A percentile compares a stretch with the other conserved stretches of the same genome.
Conservation (phyloP, 495 filamentous ascomycete genomes). For the Daldinia vernicosa region DNA sequence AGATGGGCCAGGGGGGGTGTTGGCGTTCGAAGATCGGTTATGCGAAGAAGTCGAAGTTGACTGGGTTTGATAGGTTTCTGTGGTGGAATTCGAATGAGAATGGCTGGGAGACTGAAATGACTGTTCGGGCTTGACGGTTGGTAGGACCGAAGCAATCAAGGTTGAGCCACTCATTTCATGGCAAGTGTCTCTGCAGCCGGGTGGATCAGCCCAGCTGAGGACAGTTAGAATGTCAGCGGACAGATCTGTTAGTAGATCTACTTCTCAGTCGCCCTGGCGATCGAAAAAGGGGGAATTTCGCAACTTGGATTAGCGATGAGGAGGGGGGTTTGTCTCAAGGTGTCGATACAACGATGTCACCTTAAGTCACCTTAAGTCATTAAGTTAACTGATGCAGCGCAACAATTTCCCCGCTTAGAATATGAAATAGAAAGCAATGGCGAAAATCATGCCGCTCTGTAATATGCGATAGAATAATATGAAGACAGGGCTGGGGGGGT, state of each 20-base stretch:
- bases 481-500: constrained; percentile 7
- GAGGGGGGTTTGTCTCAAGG: constrained; percentile 25
- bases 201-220: constrained; percentile 41
- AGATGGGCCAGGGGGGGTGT: constrained; percentile 50
- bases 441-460: not conserved
- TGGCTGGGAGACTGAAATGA: constrained; percentile 44
- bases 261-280: constrained; percentile 27
- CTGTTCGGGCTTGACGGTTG: constrained; percentile 52
- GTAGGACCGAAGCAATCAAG: constrained; percentile 50
- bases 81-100: constrained; percentile 45
- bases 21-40: constrained; percentile 42
- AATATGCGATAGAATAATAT: not conserved
- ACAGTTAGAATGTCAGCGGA: constrained; percentile 18
- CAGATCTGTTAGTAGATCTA: constrained; percentile 39
- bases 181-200: constrained; percentile 42
- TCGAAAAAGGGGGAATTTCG: constrained; percentile 27
- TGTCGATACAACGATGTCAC: constrained; percentile 42
- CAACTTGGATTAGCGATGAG: constrained; percentile 3
- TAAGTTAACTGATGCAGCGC: constrained; percentile 35
- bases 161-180: constrained; percentile 59
- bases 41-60: constrained; percentile 21
- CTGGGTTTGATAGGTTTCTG: constrained; percentile 32
- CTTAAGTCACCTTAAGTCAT: constrained; percentile 41
- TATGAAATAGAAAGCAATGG: constrained; percentile 14
- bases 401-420: constrained; percentile 13